A percentile compares a stretch with the other conserved stretches of the same genome.
These are phyloP conservation scores for Plantago lanceolata DNA, from an alignment of 305 asterid genomes.

Conservation along the genomic window DNA sequence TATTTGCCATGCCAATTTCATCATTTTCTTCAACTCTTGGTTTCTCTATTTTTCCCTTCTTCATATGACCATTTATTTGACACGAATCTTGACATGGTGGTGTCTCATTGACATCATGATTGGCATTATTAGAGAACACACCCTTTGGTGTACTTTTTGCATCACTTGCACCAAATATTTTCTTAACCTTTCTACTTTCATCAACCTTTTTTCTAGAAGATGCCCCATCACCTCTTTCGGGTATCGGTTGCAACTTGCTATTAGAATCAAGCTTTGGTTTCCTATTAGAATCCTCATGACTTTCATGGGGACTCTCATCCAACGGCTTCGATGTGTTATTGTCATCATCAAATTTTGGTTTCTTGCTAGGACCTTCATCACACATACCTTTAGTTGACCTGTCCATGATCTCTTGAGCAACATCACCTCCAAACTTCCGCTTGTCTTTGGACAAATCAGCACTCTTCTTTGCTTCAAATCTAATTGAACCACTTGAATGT, in stretches of 20 bases:
- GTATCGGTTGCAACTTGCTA: too few relatives aligned
- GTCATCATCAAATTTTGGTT: constrained; percentile 29
- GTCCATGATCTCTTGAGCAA: constrained; percentile 23
- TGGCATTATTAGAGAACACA: constrained; percentile 7
- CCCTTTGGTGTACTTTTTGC: too few relatives aligned
- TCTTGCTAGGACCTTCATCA: constrained; percentile 34
- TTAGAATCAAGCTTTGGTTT: too few relatives aligned
- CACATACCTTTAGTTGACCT: constrained; percentile 20
- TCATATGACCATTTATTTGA: not conserved
- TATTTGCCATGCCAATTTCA: not conserved
- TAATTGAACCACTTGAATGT: constrained; percentile 23
- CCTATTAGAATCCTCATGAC: too few relatives aligned
- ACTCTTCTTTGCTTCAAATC: constrained; percentile 21
- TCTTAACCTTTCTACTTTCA: constrained; percentile 18
- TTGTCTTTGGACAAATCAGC: constrained; percentile 22
- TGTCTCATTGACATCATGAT: constrained; percentile 22
- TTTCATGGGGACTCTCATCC: too few relatives aligned
- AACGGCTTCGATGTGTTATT: too few relatives aligned
- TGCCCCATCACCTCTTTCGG: too few relatives aligned
- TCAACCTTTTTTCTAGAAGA: constrained; percentile 16
- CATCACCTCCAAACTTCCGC: constrained; percentile 20
- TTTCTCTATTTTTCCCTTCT: not conserved
- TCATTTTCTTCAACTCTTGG: not conserved
- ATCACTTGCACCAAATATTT: too few relatives aligned
- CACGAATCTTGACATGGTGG: not conserved